Evolutionary conservation across 495 filamentous ascomycete species (phyloP).

Genomic region (Xanthoparmelia taractica): DNA sequence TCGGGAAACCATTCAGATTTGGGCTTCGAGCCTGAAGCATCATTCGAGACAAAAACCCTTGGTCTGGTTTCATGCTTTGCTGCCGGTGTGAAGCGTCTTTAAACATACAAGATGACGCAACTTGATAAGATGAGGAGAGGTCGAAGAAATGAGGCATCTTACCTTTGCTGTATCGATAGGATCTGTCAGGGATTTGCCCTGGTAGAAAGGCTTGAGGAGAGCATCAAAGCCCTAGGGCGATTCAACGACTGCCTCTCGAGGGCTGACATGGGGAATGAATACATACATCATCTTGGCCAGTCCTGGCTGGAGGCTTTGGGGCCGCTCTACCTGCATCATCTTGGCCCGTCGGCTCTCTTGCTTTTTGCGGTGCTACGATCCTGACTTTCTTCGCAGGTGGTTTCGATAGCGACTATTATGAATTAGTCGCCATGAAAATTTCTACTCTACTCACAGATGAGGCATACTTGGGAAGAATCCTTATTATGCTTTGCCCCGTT

Average conservation of each 20-base stretch:
- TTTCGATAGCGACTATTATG: conserved; percentile 5
- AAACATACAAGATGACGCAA: not conserved
- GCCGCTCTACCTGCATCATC: not conserved
- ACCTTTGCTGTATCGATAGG: conserved; percentile 79
- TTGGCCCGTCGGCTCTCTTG: not conserved
- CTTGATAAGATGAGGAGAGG: not conserved
- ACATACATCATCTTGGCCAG: conserved; percentile 7
- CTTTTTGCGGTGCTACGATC: conserved; percentile 5
- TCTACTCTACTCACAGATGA: too few species aligned
- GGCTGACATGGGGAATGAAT: not conserved
- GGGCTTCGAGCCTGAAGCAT: not conserved
- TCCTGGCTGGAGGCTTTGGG: conserved; percentile 23
- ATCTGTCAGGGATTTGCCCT: conserved; percentile 85
- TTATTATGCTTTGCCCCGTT: conserved; percentile 4
- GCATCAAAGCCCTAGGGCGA: conserved; percentile 57
- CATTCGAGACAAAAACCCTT: not conserved
- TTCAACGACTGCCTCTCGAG: not conserved
- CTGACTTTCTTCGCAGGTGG: conserved; percentile 12
- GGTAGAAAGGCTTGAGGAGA: conserved; percentile 89
- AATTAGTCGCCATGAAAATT: not conserved
- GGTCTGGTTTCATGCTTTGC: too few species aligned
- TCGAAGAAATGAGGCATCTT: not conserved
- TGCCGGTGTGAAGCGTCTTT: not conserved
- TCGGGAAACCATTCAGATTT: not conserved
- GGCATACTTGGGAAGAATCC: conserved; percentile 5